Evolutionary conservation across 306 rosid species (phyloP).

Genomic region (Pueraria montana): DNA sequence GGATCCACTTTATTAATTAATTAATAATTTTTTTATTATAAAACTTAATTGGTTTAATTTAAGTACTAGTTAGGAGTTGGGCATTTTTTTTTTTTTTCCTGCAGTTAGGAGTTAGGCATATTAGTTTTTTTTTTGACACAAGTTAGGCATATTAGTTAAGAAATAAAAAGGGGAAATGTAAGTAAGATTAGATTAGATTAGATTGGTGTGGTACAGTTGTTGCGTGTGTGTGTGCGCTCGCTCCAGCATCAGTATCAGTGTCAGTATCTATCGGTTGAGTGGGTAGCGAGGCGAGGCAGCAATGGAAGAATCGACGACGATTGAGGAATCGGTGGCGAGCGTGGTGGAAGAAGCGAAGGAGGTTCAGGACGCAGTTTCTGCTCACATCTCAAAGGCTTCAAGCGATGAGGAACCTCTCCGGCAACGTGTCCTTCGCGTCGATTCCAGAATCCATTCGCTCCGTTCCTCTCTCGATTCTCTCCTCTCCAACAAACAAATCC

Average conservation of each 20-base stretch:
- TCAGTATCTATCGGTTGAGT: too few species aligned
- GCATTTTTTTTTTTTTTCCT: too few species aligned
- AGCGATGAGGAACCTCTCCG: slow-evolving; percentile 82
- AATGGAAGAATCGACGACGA: slow-evolving; percentile 33
- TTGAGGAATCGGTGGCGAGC: slow-evolving; percentile 68
- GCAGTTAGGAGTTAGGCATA: too few species aligned
- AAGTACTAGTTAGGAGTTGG: too few species aligned
- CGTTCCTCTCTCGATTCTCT: slow-evolving; percentile 71
- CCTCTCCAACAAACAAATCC: slow-evolving; percentile 59
- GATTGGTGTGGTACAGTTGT: too few species aligned
- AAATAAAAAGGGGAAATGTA: too few species aligned
- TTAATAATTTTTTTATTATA: neutral
- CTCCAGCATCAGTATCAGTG: too few species aligned
- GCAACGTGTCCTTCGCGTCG: slow-evolving; percentile 68
- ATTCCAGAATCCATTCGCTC: slow-evolving; percentile 73
- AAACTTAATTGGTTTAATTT: too few species aligned
- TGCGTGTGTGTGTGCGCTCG: too few species aligned
- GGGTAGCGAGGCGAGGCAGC: neutral
- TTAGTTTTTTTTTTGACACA: too few species aligned
- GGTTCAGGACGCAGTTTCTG: slow-evolving; percentile 70
- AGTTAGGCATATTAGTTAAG: too few species aligned
- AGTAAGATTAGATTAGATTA: too few species aligned
- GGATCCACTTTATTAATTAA: neutral
- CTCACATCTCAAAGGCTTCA: slow-evolving; percentile 58
- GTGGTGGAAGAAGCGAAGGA: slow-evolving; percentile 80